Conservation (phyloP, 345 rosid species). For the Bruguiera gymnorhiza region DNA sequence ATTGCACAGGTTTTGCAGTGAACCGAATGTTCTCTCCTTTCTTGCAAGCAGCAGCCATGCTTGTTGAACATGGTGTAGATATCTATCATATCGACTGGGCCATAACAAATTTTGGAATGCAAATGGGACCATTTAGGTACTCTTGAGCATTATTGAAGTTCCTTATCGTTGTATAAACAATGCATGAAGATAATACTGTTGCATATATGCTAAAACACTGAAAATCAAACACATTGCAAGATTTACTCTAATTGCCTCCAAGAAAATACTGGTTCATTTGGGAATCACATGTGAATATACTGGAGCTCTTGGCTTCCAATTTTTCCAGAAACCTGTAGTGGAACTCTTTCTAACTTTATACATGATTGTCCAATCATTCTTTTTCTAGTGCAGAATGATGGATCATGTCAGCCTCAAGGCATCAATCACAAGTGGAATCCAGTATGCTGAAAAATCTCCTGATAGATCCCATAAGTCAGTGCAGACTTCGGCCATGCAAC, state of each 20-base stretch:
- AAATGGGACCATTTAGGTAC: slow-evolving; percentile 39
- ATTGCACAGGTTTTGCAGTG: slow-evolving; percentile 28
- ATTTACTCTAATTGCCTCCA: too few relatives aligned
- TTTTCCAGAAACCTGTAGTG: too few relatives aligned
- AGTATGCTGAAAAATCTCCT: background rate
- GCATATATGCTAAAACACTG: too few relatives aligned
- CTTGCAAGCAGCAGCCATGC: slow-evolving; percentile 21
- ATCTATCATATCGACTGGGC: slow-evolving; percentile 22
- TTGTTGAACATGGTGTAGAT: slow-evolving; percentile 32
- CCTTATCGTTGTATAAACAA: too few relatives aligned
- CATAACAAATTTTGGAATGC: slow-evolving; percentile 30
- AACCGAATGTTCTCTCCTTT: slow-evolving; percentile 30
- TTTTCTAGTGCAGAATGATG: slow-evolving; percentile 8
- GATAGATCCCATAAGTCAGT: background rate
- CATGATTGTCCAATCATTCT: background rate
- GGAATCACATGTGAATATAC: too few relatives aligned
- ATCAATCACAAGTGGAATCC: background rate
- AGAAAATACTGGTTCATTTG: too few relatives aligned
- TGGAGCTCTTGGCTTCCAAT: too few relatives aligned
- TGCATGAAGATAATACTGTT: background rate
- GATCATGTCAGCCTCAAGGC: background rate
- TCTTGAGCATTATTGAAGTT: background rate
- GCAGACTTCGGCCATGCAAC: background rate
- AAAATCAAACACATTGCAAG: background rate
- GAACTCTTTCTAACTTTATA: background rate